Conservation (phyloP, 306 rosid species). For the Cucumis melo region DNA sequence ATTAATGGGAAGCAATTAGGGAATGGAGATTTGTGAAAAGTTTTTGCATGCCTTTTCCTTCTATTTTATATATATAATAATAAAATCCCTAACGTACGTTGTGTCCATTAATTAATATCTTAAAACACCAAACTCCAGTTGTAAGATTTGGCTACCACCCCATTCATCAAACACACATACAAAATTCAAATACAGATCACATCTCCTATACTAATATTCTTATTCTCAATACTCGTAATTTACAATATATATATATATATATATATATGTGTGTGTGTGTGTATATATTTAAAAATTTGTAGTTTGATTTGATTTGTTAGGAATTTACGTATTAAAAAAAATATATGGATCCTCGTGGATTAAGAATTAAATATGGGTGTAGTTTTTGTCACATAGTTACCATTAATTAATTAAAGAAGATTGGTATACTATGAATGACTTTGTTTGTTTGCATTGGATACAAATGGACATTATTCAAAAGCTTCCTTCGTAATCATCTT, state of each 20-base stretch:
- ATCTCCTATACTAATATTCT: neutral
- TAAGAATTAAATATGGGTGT: neutral
- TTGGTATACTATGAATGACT: neutral
- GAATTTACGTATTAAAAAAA: too few relatives aligned
- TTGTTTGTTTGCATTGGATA: neutral
- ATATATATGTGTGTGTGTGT: too few relatives aligned
- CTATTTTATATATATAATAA: too few relatives aligned
- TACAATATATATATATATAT: too few relatives aligned
- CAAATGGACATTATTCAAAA: neutral
- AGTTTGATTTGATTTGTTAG: neutral
- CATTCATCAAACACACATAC: neutral
- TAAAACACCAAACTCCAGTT: neutral
- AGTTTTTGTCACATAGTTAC: neutral
- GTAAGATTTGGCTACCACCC: neutral
- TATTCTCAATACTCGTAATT: neutral
- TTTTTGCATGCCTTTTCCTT: neutral
- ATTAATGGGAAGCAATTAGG: neutral
- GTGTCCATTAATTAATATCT: neutral
- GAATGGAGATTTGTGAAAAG: neutral
- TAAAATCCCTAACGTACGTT: neutral
- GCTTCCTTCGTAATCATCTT: neutral
- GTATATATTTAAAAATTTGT: too few relatives aligned
- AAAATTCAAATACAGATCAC: neutral
- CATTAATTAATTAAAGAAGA: neutral
- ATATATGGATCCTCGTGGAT: neutral